Percentiles rank a stretch among this genome's conserved stretches.
phyloP scores from a whole-genome alignment of 164 flowering plant species.

The Kingdonia uniflora region DNA sequence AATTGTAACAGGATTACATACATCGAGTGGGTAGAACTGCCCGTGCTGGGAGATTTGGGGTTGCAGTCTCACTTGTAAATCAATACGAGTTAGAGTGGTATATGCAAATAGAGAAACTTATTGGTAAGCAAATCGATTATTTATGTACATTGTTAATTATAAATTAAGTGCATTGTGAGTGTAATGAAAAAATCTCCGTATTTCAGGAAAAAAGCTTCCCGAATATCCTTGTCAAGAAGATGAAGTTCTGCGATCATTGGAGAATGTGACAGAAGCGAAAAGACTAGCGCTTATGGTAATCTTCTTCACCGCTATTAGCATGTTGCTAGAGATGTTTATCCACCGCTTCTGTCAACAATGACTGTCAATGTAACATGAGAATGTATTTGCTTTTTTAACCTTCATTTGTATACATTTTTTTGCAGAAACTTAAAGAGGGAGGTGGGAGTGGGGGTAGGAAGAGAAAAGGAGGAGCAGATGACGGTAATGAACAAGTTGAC shows the following conservation, averaged over 20 bases:
- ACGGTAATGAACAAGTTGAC: slow-evolving; percentile 31
- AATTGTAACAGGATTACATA: slow-evolving; percentile 57
- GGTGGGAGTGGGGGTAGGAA: slow-evolving; percentile 27
- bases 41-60: slow-evolving; percentile 90
- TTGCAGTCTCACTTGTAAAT: slow-evolving; percentile 83
- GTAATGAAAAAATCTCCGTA: background rate
- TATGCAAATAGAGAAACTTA: slow-evolving; percentile 71
- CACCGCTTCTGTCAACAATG: background rate
- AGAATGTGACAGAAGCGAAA: slow-evolving; percentile 72
- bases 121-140: slow-evolving; percentile 26
- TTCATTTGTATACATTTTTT: background rate
- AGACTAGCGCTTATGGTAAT: slow-evolving; percentile 57
- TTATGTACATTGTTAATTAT: too few relatives aligned
- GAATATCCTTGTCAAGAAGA: slow-evolving; percentile 49
- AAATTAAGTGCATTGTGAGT: background rate
- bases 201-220: slow-evolving; percentile 67
- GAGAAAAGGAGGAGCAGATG: slow-evolving; percentile 26
- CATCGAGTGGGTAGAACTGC: slow-evolving; percentile 98
- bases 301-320: background rate
- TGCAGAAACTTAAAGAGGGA: slow-evolving; percentile 42
- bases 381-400: background rate
- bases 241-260: slow-evolving; percentile 57
- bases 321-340: background rate
- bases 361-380: background rate
- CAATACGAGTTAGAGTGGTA: slow-evolving; percentile 90